Base-by-base conservation (phyloP, 306 rosid genomes). In the Cicer arietinum region DNA sequence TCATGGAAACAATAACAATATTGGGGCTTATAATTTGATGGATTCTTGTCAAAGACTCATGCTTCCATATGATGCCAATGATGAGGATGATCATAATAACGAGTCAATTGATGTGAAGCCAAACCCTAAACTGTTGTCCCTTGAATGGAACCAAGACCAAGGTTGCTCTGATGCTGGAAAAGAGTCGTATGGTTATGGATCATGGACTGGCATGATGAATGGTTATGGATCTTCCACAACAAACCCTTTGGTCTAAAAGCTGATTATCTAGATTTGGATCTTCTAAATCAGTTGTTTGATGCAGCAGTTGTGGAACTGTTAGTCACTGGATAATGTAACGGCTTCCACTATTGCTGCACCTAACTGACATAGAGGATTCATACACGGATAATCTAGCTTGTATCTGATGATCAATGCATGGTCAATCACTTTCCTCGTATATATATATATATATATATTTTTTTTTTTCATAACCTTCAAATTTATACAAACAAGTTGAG, bases 101-200 rank as follows among this genome's bases (percentile, higher is more conserved):
- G 82, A 63, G 16, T 79, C 78, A 7, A 72, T 88, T 59, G 98
- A 94, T 72, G 91, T 89, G 90, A 92, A 95, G 76, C 97, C 98
- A 73, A 95, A 86, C 61, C 85, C 97, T 10, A 90, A 85, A 84
- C 52, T 85, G 10, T 69, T 92, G 82, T 86, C 98, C 45, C 86
- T 92, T 77, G 99, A 94, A 74, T 94, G 99, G 99, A 97, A 90
- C 71, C 97, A 89, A 81, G 97, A 94, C 61, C 96, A 89, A n/a
- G 91, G 85, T 46, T 83, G 91, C 53, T 84, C 90, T 54, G 90
- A 91, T 56, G 87, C 79, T 46, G 92, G 87, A n/a, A 86, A 89
- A 81, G 88, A 88, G 48, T 82, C 96, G 4, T 83, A 73, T 80
- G 97, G 90, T 9, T 93, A 88, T 75, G 96, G 93, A 70, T 81